phyloP scores from a whole-genome alignment of 495 filamentous ascomycete genomes.

The Penicillium simplicissimum region DNA sequence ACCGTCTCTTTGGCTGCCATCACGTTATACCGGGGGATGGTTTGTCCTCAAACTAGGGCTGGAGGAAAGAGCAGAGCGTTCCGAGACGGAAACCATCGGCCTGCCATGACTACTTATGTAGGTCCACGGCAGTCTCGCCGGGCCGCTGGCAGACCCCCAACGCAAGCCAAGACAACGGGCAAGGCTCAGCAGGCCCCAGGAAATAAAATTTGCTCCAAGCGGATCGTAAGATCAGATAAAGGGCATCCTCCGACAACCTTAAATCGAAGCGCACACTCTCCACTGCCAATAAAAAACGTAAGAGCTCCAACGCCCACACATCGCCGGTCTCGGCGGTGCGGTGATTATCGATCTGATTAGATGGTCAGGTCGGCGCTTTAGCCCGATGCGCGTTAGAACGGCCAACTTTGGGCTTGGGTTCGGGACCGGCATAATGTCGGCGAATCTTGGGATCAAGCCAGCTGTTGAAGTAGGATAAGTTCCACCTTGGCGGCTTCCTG shows the following conservation, averaged over 20 bases:
- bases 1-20: conserved; percentile 17
- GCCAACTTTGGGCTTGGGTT: neutral
- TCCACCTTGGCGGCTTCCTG: neutral
- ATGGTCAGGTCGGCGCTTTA: conserved; percentile 7
- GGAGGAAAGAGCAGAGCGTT: neutral
- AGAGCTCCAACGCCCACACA: neutral
- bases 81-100: neutral
- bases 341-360: conserved; percentile 17
- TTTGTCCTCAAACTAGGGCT: neutral
- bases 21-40: neutral
- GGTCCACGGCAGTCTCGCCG: neutral
- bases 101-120: neutral
- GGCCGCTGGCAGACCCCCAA: neutral
- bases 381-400: neutral
- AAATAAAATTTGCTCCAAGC: neutral
- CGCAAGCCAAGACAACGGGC: neutral
- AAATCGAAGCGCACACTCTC: neutral
- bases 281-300: conserved; percentile 8
- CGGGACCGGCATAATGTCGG: conserved; percentile 7
- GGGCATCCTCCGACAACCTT: conserved; percentile 19
- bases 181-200: neutral
- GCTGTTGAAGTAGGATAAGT: no score
- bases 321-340: neutral
- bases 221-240: conserved; percentile 18
- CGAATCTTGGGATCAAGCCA: neutral